These are phyloP conservation scores for Przewalskia tangutica DNA, from an alignment of 257 asterid genomes.

Conservation along the genomic window DNA sequence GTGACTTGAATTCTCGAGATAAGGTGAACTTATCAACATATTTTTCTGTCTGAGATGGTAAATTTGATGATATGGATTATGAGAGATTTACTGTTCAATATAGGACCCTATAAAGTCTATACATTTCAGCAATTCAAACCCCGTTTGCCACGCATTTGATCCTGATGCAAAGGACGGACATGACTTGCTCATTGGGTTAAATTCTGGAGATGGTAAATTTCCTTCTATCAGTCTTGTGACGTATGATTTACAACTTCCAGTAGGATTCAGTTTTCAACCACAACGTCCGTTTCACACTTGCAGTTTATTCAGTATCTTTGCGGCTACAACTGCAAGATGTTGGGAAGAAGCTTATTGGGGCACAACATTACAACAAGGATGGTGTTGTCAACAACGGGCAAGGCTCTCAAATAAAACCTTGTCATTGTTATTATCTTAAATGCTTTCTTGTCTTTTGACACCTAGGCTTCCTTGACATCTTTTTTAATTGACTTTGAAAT, in stretches of 20 bases:
- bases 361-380: slow-evolving; percentile 96
- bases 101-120: slow-evolving; percentile 97
- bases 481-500: background rate
- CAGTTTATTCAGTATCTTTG: slow-evolving; percentile 87
- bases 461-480: background rate
- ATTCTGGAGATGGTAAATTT: slow-evolving; percentile 82
- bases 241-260: background rate
- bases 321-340: slow-evolving; percentile 92
- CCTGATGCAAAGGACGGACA: slow-evolving; percentile 97
- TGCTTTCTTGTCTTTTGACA: background rate
- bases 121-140: slow-evolving; percentile 84
- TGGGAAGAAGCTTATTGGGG: slow-evolving; percentile 98
- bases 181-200: slow-evolving; percentile 89
- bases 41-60: slow-evolving; percentile 1
- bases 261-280: slow-evolving; percentile 2
- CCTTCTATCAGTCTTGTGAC: background rate
- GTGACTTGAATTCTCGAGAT: slow-evolving; percentile 94
- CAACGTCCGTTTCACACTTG: slow-evolving; percentile 22
- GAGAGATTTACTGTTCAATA: slow-evolving; percentile 26
- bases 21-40: slow-evolving; percentile 49
- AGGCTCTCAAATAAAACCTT: slow-evolving; percentile 8
- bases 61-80: slow-evolving; percentile 19
- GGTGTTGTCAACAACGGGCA: slow-evolving; percentile 80
- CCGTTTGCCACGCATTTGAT: slow-evolving; percentile 94
- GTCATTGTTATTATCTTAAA: background rate